Conservation (phyloP, 2,329 filamentous ascomycete genomes). For the Ophiosphaerella korrae region DNA sequence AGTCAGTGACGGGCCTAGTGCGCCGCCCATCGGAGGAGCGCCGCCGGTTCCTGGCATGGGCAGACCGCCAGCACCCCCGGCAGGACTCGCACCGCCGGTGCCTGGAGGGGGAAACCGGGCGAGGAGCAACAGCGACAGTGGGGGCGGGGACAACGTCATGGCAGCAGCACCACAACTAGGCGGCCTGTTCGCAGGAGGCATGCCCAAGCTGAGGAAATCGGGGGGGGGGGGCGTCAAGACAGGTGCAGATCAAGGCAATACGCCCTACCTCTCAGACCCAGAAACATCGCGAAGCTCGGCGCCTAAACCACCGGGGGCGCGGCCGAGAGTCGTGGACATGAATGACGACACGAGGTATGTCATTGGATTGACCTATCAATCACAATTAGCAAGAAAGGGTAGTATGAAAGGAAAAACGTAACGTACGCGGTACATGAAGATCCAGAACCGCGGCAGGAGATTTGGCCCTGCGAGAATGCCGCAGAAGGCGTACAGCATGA, state of each 20-base stretch:
- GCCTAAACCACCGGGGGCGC: constrained; percentile 59
- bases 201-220: constrained; percentile 93
- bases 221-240: constrained; percentile 68
- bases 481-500: constrained; percentile 51
- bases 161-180: constrained; percentile 72
- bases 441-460: constrained; percentile 73
- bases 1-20: constrained; percentile 60
- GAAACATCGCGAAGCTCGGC: constrained; percentile 61
- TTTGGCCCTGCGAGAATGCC: constrained; percentile 65
- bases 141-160: constrained; percentile 38
- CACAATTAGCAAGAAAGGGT: too few species aligned
- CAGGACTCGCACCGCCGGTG: constrained; percentile 70
- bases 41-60: constrained; percentile 75
- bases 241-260: constrained; percentile 63
- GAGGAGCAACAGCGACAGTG: constrained; percentile 83
- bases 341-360: constrained; percentile 70
- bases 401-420: too few species aligned
- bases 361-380: constrained; percentile 65
- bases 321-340: constrained; percentile 53
- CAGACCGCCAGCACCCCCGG: constrained; percentile 57
- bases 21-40: constrained; percentile 71
- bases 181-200: constrained; percentile 89
- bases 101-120: constrained; percentile 63
- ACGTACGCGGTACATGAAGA: constrained; percentile 70
- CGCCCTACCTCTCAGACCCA: constrained; percentile 82